These are phyloP conservation scores for Beta corolliflora DNA, from an alignment of 179 eudicot genomes.

Conservation along the genomic window DNA sequence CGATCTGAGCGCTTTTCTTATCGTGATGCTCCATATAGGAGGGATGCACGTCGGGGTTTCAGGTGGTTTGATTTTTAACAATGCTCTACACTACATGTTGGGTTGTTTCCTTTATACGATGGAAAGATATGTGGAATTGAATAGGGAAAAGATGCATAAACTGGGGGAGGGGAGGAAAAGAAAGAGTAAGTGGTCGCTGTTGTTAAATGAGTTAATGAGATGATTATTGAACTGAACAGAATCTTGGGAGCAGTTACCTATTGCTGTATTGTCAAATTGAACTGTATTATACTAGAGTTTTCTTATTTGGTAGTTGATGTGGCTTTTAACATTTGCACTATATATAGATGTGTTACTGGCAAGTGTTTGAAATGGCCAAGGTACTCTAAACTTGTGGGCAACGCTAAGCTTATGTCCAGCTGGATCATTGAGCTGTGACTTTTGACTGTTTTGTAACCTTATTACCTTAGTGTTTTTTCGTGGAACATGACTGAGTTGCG, in stretches of 20 bases:
- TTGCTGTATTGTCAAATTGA: too few species aligned
- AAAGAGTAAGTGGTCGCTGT: background rate
- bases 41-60: constrained; percentile 86
- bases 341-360: background rate
- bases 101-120: constrained; percentile 34
- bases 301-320: background rate
- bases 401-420: background rate
- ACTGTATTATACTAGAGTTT: background rate
- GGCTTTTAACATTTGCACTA: background rate
- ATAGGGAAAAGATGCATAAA: background rate
- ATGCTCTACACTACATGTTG: constrained; percentile 27
- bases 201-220: background rate
- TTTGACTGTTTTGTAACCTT: background rate
- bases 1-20: constrained; percentile 74
- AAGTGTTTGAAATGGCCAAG: background rate
- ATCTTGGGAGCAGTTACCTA: background rate
- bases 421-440: background rate
- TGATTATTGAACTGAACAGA: constrained; percentile 1
- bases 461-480: too few species aligned
- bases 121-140: constrained; percentile 6
- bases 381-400: background rate
- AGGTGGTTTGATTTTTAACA: constrained; percentile 68
- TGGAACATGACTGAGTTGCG: too few species aligned
- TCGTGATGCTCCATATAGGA: constrained; percentile 96
- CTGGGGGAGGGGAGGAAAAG: background rate